Conservation (phyloP, 345 rosid species). For the Camelina neglecta region DNA sequence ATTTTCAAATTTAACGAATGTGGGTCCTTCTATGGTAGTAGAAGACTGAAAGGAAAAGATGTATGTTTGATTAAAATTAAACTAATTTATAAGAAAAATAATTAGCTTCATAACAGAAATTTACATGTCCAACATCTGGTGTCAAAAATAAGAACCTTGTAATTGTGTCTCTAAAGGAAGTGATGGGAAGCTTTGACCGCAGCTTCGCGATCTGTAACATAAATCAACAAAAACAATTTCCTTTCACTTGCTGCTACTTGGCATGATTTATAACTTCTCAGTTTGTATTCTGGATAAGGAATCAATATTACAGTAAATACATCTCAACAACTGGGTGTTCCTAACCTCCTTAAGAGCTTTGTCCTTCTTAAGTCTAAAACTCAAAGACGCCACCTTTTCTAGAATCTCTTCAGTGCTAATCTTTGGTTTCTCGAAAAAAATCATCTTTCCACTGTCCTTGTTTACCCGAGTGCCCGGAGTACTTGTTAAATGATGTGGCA, state of each 20-base stretch:
- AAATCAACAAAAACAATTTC: slow-evolving; percentile 40
- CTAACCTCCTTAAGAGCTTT: slow-evolving; percentile 73
- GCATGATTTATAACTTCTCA: slow-evolving; percentile 31
- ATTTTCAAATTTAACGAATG: no score
- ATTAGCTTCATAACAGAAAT: no score
- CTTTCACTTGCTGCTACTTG: slow-evolving; percentile 33
- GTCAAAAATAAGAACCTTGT: slow-evolving; percentile 23
- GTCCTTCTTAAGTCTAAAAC: slow-evolving; percentile 54
- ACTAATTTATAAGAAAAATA: no score
- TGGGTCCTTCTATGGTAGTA: no score
- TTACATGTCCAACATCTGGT: no score
- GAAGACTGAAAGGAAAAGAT: no score
- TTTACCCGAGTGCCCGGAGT: slow-evolving; percentile 44
- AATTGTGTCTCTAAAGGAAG: slow-evolving; percentile 70
- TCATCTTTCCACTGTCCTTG: slow-evolving; percentile 55
- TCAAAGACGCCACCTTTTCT: slow-evolving; percentile 61
- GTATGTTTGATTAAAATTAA: no score
- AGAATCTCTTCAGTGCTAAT: slow-evolving; percentile 58
- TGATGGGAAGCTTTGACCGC: slow-evolving; percentile 85
- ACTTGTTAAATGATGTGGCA: slow-evolving; percentile 46
- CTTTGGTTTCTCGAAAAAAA: slow-evolving; percentile 63
- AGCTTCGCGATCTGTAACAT: slow-evolving; percentile 62
- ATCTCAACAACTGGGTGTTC: slow-evolving; percentile 23
- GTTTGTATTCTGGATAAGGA: not conserved
- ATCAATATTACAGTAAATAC: slow-evolving; percentile 20